These are phyloP conservation scores for Cystobasidium onofrii DNA, from an alignment of 768 basidiomycete species.

Conservation along the genomic window DNA sequence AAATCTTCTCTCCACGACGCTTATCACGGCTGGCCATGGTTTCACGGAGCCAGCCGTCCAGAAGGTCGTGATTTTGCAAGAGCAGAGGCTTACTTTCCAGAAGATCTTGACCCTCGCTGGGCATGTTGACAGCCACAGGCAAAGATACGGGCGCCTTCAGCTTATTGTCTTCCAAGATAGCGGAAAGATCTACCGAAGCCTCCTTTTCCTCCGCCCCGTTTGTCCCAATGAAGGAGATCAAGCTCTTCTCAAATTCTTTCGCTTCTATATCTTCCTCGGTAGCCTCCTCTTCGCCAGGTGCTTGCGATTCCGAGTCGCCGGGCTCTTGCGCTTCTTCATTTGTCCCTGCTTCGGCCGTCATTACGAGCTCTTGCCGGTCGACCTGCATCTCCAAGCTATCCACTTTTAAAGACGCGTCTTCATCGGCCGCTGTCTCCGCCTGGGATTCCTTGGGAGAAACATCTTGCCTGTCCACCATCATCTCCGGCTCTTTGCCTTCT, in stretches of 20 bases:
- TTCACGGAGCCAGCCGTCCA: slow-evolving; percentile 7
- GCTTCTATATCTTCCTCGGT: background rate
- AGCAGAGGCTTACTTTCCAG: background rate
- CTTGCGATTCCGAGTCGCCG: background rate
- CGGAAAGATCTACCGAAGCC: background rate
- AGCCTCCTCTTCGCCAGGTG: background rate
- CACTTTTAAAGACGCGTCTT: background rate
- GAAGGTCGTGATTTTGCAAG: background rate
- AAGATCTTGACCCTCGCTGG: background rate
- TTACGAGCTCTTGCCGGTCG: too few species aligned
- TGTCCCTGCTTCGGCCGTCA: background rate
- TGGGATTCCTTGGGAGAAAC: background rate
- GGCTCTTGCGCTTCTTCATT: background rate
- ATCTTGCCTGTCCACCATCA: background rate
- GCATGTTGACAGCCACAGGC: slow-evolving; percentile 11
- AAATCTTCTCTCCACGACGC: background rate
- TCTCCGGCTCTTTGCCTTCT: background rate
- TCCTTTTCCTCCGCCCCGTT: background rate
- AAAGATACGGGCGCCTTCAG: background rate
- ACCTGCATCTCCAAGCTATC: background rate
- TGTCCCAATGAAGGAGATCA: background rate
- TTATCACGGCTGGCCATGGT: background rate
- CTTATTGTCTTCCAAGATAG: slow-evolving; percentile 8
- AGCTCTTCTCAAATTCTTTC: slow-evolving; percentile 7
- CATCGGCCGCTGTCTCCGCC: background rate